phyloP scores from a whole-genome alignment of 2,329 filamentous ascomycete species.

The Biscogniauxia marginata region DNA sequence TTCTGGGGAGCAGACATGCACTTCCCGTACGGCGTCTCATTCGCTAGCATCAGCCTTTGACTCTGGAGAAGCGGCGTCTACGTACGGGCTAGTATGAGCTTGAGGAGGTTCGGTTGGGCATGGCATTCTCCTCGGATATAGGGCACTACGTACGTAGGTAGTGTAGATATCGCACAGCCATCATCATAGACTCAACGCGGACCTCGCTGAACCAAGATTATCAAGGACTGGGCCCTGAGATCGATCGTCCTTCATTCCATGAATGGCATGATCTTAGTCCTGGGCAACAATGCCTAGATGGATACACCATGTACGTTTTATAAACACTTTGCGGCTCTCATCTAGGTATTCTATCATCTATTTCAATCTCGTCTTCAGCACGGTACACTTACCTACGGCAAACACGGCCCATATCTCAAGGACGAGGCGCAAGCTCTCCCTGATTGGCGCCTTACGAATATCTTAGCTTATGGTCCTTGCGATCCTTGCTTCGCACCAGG shows the following conservation, averaged over 20 bases:
- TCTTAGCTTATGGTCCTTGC: not conserved
- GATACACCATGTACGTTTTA: not conserved
- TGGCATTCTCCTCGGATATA: not conserved
- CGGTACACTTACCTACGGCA: not conserved
- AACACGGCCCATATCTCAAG: not conserved
- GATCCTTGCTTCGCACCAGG: not conserved
- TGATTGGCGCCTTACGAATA: not conserved
- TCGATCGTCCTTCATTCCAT: not conserved
- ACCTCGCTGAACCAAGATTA: not conserved
- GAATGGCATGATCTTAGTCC: not conserved
- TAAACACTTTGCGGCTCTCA: not conserved
- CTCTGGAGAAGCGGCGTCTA: not conserved
- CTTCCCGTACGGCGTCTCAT: not conserved
- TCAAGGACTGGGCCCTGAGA: not conserved
- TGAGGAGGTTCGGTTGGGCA: not conserved
- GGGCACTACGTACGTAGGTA: not conserved
- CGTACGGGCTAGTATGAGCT: not conserved
- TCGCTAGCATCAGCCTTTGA: not conserved
- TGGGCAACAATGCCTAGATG: not conserved
- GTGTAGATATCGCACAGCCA: not conserved
- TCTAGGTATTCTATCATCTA: not conserved
- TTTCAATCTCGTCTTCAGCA: not conserved
- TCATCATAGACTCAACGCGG: not conserved
- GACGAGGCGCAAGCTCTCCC: not conserved
- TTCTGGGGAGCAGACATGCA: not conserved